Evolutionary conservation across 768 basidiomycete species (phyloP).

Genomic region (Clitopilus passeckerianus): DNA sequence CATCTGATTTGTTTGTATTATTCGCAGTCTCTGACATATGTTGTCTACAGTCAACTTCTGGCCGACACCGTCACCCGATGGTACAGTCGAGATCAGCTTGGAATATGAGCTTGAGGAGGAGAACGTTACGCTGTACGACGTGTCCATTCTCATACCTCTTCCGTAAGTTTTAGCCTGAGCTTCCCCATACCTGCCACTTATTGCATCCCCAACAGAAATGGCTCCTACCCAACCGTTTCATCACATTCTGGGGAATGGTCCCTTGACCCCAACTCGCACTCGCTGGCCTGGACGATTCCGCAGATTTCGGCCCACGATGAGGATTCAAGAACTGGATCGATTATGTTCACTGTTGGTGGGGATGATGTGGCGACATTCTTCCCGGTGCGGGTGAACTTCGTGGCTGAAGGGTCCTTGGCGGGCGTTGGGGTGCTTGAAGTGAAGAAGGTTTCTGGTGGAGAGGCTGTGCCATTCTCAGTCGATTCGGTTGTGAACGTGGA

Average conservation of each 20-base stretch:
- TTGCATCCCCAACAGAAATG: slow-evolving; percentile 37
- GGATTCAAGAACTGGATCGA: slow-evolving; percentile 67
- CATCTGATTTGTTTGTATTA: slow-evolving; percentile 5
- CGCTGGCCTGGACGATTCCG: slow-evolving; percentile 83
- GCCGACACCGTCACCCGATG: slow-evolving; percentile 90
- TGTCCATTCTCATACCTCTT: slow-evolving; percentile 87
- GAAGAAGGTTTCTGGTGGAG: slow-evolving; percentile 43
- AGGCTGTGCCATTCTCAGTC: slow-evolving; percentile 39
- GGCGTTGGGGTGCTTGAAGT: slow-evolving; percentile 66
- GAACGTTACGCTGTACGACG: slow-evolving; percentile 73
- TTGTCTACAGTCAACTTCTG: slow-evolving; percentile 83
- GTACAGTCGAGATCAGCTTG: slow-evolving; percentile 92
- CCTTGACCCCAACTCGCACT: slow-evolving; percentile 73
- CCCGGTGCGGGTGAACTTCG: slow-evolving; percentile 84
- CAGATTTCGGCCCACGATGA: slow-evolving; percentile 50
- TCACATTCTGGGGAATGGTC: slow-evolving; percentile 78
- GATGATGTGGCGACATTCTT: slow-evolving; percentile 85
- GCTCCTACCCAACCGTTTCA: slow-evolving; percentile 82
- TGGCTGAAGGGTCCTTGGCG: slow-evolving; percentile 74
- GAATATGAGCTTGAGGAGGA: slow-evolving; percentile 96
- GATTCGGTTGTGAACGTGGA: slow-evolving; percentile 51
- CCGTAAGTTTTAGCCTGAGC: slow-evolving; percentile 54
- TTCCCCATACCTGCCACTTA: background rate
- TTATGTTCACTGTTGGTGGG: slow-evolving; percentile 87
- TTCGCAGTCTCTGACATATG: background rate